Evolutionary conservation across 2,329 filamentous ascomycete genomes (phyloP), one percentile per base, ranked within the genome.

Genomic region (Fonsecaea erecta): DNA sequence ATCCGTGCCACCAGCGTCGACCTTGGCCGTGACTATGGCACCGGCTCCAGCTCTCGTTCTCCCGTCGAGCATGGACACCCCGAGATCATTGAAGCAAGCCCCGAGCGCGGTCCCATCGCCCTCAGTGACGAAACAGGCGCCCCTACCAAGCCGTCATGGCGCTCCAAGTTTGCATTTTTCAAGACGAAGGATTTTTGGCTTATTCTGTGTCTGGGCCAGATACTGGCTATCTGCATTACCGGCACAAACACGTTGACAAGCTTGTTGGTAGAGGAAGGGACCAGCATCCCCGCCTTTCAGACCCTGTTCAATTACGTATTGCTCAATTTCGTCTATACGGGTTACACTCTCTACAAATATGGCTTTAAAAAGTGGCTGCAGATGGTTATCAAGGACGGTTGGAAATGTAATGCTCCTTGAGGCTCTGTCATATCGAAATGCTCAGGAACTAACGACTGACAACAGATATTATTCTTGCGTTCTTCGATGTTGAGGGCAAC

Each of bases 401-500:
- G 94, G 95, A 92, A 92, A 79, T 98, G 83, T 83, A 72, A 54
- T 28, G 57, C 28, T 18, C 1, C 12, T 37, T 43, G 34, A 62
- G 46, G 52, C 55, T 34, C 3, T 48, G 43, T 24, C 43, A 48
- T 24, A 9, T 21, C 12, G 11, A 24, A 24, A 9, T 9, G 43
- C 43, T 48, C n/a, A 8, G 24, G 7, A 12, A 48, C 55, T 58
- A 30, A 60, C 30, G 12, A 18, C 34, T 26, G 28, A 24, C 21
- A 14, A 54, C 61, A 83, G 80, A 96, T 80, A 85, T 96, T 73
- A 91, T 97, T 77, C 86, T 99, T 67, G 88, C 91, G 59, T 97
- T 98, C 78, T 85, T 95, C 72, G 95, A 99, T 75, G 94, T 98
- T 56, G 86, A 97, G 79, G 95, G 95, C 67, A 99, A 99, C 81